Percentiles rank a stretch among this genome's conserved stretches.
phyloP scores from a whole-genome alignment of 805 yeast genomes.

The Candida maesae region DNA sequence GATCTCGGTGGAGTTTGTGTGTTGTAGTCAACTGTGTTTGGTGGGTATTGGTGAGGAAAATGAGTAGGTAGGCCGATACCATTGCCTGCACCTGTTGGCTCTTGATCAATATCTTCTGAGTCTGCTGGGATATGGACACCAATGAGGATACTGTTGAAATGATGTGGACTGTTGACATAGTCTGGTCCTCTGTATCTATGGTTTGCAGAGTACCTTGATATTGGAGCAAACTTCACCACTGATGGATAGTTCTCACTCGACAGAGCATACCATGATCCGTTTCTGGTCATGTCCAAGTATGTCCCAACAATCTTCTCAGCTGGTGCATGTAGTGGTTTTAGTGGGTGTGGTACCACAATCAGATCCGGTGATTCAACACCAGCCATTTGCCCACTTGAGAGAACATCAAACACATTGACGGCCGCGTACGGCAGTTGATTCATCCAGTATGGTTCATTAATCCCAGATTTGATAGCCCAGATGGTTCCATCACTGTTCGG shows the following conservation, averaged over 20 bases:
- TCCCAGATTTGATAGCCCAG: conserved; percentile 64
- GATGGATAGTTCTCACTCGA: conserved; percentile 77
- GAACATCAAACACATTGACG: conserved; percentile 77
- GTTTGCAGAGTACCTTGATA: conserved; percentile 51
- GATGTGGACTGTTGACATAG: conserved; percentile 34
- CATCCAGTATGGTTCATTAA: conserved; percentile 79
- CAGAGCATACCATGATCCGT: conserved; percentile 82
- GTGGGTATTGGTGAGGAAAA: conserved; percentile 19
- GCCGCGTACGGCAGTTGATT: conserved; percentile 67
- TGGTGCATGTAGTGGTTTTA: conserved; percentile 31
- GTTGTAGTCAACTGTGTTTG: conserved; percentile 8
- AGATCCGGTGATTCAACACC: conserved; percentile 28
- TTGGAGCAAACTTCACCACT: conserved; percentile 73
- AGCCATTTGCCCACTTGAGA: conserved; percentile 25
- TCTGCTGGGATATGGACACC: conserved; percentile 43
- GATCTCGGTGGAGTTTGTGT: conserved; percentile 13
- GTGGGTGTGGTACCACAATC: conserved; percentile 67
- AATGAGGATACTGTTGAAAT: conserved; percentile 39
- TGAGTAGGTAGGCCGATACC: conserved; percentile 21
- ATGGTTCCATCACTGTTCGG: conserved; percentile 81
- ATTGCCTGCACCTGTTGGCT: conserved; percentile 11
- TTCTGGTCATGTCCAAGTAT: conserved; percentile 58
- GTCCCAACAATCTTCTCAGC: conserved; percentile 40
- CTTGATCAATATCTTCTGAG: conserved; percentile 8
- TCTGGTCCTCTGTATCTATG: conserved; percentile 41